Evolutionary conservation across 2,329 filamentous ascomycete genomes (phyloP), one percentile per base, ranked within the genome.

Genomic region (Calonectria multiphialidica): DNA sequence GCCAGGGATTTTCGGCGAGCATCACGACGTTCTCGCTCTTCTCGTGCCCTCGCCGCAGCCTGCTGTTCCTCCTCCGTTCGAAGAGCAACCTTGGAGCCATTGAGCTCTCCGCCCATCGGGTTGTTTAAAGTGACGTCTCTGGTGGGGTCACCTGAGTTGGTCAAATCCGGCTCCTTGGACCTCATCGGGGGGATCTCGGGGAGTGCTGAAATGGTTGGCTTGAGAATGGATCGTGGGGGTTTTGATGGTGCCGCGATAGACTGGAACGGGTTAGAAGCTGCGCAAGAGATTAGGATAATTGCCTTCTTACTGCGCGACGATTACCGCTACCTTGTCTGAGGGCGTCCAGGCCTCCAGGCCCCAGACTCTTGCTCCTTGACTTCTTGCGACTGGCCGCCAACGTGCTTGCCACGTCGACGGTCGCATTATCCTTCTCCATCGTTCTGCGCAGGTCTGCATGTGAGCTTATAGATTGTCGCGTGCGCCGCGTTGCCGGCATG

Each of bases 341-440:
- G 70, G 93, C 93, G 87, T 97, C 95, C 55, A 98, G 85, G 30
- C 96, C 95, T 63, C 96, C 97, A 18, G 97, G 96, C 2, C 97
- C 97, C 77, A 99, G 93, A 85, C 96, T 98, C 87, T 98, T 98
- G 85, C 96, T 98, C 76, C 97, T 92, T 71, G 93, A 94, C 85
- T 95, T 96, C 85, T 89, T 90, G 74, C 89, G 87, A 80, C 83
- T 88, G 71, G 86, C 87, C 35, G 86, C 87, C 76, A 88, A 80
- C 70, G 86, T 84, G 75, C 89, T 88, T 72, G 87, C 89, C 69
- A 93, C 83, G 76, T 95, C 92, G 50, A 92, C 85, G 3, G 93
- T 94, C 80, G 90, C 89, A 87, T 97, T 97, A 81, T 97, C 95
- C 83, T 95, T 95, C 79, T 95, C 93, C 75, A 88, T 84, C 44